These are phyloP conservation scores for Saccharomyces hybrid DNA, from an alignment of 1,139 yeast genomes.

Conservation along the genomic window DNA sequence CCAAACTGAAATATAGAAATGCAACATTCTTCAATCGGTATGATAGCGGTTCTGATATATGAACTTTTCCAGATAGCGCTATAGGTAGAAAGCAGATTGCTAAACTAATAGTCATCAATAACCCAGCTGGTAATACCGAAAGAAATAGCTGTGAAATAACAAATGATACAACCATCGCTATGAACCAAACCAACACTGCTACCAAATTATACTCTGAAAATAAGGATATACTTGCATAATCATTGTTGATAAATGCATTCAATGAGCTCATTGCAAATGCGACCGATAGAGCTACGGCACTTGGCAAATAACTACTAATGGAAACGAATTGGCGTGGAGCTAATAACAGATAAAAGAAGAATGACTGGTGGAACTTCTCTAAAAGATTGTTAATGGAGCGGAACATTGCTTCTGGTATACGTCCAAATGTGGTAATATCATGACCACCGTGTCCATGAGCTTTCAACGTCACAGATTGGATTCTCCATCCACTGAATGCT, in stretches of 20 bases:
- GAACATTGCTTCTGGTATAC: conserved; percentile 78
- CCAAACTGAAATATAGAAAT: conserved; percentile 55
- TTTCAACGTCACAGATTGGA: conserved; percentile 76
- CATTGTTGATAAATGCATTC: conserved; percentile 46
- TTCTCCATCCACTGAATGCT: conserved; percentile 93
- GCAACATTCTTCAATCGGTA: conserved; percentile 36
- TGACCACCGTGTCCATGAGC: conserved; percentile 43
- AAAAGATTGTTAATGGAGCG: conserved; percentile 85
- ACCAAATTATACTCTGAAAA: conserved; percentile 16
- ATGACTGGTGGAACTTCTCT: conserved; percentile 95
- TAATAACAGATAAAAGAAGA: conserved; percentile 80
- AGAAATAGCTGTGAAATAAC: conserved; percentile 20
- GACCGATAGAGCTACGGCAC: conserved; percentile 67
- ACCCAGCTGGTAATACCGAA: conserved; percentile 8
- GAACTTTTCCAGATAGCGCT: conserved; percentile 6
- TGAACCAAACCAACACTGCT: conserved; percentile 14
- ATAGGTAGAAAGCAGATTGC: conserved; percentile 16
- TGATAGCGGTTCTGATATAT: conserved; percentile 20
- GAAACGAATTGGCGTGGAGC: conserved; percentile 79
- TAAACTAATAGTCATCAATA: conserved; percentile 11
- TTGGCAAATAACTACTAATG: conserved; percentile 87
- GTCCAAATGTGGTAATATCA: conserved; percentile 87
- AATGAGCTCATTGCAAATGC: conserved; percentile 67
- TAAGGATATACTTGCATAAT: conserved; percentile 18
- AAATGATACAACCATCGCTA: conserved; percentile 21